These are phyloP conservation scores for Saraca asoca DNA, from an alignment of 331 rosid species.

Conservation along the genomic window DNA sequence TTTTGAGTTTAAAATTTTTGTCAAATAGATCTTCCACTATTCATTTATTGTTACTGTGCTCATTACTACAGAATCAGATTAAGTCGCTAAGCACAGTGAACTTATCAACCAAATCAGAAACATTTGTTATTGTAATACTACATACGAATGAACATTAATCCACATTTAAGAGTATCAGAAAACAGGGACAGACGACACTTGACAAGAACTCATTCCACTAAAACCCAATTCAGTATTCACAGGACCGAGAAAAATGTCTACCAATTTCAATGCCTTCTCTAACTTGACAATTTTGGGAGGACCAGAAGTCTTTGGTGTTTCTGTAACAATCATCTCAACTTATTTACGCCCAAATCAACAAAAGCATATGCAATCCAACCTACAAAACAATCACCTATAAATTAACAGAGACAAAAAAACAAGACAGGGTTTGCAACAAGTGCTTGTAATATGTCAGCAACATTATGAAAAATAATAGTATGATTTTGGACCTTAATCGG, in stretches of 20 bases:
- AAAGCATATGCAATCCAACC: neutral
- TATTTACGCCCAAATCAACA: slow-evolving; percentile 18
- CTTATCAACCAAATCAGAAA: too few relatives aligned
- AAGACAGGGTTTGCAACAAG: neutral
- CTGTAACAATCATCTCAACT: slow-evolving; percentile 50
- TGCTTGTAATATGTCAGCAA: neutral
- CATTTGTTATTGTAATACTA: too few relatives aligned
- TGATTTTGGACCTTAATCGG: neutral
- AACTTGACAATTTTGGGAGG: slow-evolving; percentile 61
- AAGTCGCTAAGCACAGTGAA: too few relatives aligned
- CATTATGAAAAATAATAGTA: neutral
- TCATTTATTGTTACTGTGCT: too few relatives aligned
- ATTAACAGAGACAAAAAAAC: neutral
- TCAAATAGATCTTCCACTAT: too few relatives aligned
- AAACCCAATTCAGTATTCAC: neutral
- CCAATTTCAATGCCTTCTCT: slow-evolving; percentile 57
- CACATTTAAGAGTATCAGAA: too few relatives aligned
- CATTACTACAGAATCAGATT: too few relatives aligned
- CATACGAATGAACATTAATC: too few relatives aligned
- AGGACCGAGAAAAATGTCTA: neutral
- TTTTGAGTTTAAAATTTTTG: too few relatives aligned
- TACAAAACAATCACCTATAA: neutral
- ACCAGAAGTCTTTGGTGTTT: slow-evolving; percentile 42
- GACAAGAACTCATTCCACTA: neutral
- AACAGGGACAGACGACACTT: neutral